Conservation (phyloP, 176 grass and related monocot genomes). For the Pharus latifolius region DNA sequence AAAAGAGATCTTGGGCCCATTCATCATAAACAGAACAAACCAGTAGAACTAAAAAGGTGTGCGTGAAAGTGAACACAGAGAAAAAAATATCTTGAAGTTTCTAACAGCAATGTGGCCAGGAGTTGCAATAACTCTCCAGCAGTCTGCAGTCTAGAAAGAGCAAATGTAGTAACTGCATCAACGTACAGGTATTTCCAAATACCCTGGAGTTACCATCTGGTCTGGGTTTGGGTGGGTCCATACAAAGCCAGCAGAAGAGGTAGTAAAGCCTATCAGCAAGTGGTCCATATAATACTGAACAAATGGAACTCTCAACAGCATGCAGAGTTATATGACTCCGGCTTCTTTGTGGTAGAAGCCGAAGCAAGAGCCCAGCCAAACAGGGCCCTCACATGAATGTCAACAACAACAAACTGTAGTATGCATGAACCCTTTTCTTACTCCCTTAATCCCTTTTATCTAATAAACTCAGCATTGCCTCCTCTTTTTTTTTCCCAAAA, state of each 20-base stretch:
- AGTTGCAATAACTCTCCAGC: too few species aligned
- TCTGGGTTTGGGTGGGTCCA: background rate
- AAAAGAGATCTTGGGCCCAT: background rate
- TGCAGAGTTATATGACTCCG: too few species aligned
- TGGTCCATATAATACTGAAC: slow-evolving; percentile 1
- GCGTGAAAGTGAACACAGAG: background rate
- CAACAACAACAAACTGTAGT: background rate
- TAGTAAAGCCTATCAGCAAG: background rate
- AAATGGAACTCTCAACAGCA: too few species aligned
- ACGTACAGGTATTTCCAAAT: too few species aligned
- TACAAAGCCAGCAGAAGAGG: slow-evolving; percentile 12
- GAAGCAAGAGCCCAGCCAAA: too few species aligned
- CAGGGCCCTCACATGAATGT: too few species aligned
- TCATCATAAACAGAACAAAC: background rate
- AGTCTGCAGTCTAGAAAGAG: too few species aligned
- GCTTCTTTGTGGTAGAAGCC: too few species aligned
- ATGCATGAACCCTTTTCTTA: background rate
- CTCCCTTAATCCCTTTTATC: background rate
- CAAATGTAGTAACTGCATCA: background rate
- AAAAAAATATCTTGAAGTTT: background rate
- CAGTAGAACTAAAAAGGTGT: background rate
- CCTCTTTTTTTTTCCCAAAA: background rate
- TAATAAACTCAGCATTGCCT: background rate
- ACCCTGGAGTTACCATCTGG: background rate
- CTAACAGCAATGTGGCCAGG: background rate